Percentiles rank a stretch among this genome's conserved stretches.
Conservation (phyloP, 441 rosid genomes). For the Francoa sonchifolia region DNA sequence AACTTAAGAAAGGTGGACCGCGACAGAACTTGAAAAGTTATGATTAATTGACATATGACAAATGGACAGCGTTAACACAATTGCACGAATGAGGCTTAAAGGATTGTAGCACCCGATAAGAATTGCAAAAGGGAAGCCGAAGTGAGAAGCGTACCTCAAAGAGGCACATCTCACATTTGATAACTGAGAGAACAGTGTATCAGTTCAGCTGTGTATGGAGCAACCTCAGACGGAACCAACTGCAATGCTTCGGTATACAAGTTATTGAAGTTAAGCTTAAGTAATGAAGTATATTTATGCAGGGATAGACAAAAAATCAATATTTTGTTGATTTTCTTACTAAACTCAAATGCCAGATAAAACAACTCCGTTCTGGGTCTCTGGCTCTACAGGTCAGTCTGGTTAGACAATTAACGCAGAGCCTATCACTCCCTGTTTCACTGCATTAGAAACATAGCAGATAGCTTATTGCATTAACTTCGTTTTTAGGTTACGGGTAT, state of each 20-base stretch:
- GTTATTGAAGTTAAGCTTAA: slow-evolving; percentile 22
- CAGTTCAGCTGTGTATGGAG: slow-evolving; percentile 28
- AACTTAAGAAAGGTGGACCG: too few species aligned
- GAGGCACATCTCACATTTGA: slow-evolving; percentile 44
- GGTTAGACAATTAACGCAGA: slow-evolving; percentile 50
- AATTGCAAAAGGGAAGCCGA: slow-evolving; percentile 24
- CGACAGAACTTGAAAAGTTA: not conserved
- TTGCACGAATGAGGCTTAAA: slow-evolving; percentile 8
- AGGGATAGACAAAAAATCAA: slow-evolving; percentile 13
- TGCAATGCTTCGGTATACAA: slow-evolving; percentile 28
- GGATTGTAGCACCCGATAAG: slow-evolving; percentile 18
- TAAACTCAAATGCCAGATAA: slow-evolving; percentile 42
- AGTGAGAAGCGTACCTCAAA: slow-evolving; percentile 49
- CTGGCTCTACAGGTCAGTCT: slow-evolving; percentile 39
- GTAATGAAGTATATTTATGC: slow-evolving; percentile 10
- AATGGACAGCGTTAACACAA: not conserved
- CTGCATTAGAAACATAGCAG: slow-evolving; percentile 56
- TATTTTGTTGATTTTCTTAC: slow-evolving; percentile 25
- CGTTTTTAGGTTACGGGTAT: slow-evolving; percentile 3
- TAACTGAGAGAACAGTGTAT: slow-evolving; percentile 20
- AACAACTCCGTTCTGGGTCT: slow-evolving; percentile 31
- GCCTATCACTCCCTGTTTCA: slow-evolving; percentile 44
- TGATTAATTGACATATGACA: slow-evolving; percentile 1
- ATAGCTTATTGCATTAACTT: slow-evolving; percentile 35
- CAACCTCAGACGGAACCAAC: slow-evolving; percentile 26